Evolutionary conservation across 306 rosid species (phyloP).

Genomic region (Argentina anserina): DNA sequence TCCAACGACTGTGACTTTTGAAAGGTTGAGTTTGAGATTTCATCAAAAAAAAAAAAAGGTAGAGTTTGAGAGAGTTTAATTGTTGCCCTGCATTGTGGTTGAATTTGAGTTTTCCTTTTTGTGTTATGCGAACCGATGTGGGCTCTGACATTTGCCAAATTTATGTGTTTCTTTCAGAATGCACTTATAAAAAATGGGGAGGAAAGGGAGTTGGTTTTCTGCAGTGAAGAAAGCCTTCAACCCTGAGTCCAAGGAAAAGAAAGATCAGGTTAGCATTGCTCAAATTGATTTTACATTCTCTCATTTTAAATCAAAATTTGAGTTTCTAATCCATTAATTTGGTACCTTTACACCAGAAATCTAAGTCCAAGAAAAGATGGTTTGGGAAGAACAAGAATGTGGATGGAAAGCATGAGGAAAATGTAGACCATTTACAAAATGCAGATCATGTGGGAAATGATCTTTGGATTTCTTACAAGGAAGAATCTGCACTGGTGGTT

Average conservation of each 20-base stretch:
- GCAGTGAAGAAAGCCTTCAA: constrained; percentile 66
- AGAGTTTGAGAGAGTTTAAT: not conserved
- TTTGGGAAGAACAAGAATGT: constrained; percentile 45
- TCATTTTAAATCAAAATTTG: not conserved
- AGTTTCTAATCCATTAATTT: constrained; percentile 13
- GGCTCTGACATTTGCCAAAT: constrained; percentile 19
- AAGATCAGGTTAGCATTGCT: constrained; percentile 60
- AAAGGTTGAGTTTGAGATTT: constrained; percentile 1
- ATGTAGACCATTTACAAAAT: not conserved
- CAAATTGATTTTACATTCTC: not conserved
- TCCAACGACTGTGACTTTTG: not conserved
- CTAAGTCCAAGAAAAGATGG: constrained; percentile 60
- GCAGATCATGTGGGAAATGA: not conserved
- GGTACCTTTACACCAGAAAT: constrained; percentile 36
- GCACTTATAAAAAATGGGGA: constrained; percentile 68
- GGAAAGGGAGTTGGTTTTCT: constrained; percentile 84
- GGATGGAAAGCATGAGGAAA: constrained; percentile 16
- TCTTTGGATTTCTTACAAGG: constrained; percentile 8
- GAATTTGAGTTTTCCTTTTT: constrained; percentile 2
- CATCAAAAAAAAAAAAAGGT: too few relatives aligned
- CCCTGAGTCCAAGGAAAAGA: constrained; percentile 52
- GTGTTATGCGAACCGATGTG: constrained; percentile 8
- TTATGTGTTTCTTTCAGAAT: constrained; percentile 14
- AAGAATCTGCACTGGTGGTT: constrained; percentile 23
- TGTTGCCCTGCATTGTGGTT: constrained; percentile 23